Evolutionary conservation across 2,329 filamentous ascomycete species (phyloP), one percentile per base, ranked within the genome.

Genomic region (Paracamarosporium sp.): DNA sequence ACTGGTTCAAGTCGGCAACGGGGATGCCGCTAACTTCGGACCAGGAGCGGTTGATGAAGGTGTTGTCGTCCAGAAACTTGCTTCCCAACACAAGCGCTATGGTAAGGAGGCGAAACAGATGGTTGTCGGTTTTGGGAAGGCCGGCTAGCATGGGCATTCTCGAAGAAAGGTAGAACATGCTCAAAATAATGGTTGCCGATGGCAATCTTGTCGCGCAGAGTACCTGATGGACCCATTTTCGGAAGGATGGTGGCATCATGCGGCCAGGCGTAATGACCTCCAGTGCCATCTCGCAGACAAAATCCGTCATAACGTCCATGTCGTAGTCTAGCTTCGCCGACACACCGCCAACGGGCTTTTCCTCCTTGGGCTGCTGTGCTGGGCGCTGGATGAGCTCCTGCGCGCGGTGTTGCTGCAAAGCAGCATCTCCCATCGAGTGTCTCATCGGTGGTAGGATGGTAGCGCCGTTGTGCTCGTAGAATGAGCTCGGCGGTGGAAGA

Each of bases 31-130:
- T 97, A 51, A 97, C 93, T 73, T 97, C 93, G 5, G 93, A 92
- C 93, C 93, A 97, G 1, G 93, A 97, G 54, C 92, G 90, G 80
- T 97, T 97, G 83, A 97, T 93, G 79, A 97, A 97, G 5, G 93
- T 97, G 79, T 97, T 97, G 82, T 97, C 93, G 71, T 97, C 93
- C 65, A 97, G 82, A 71, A 97, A 97, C 81, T 97, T 97, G 86
- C 92, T 96, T 59, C 92, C 93, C 52, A 97, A 83, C 50, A 97
- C 85, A 56, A 97, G 81, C 7, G 90, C 88, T 35, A 94, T 90
- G 6, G 93, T 96, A 63, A 97, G 84, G 81, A 96, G 89, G 59
- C 92, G 90, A 84, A 94, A 96, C 53, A 96, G 85, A 73, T 95
- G 89, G 41, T 89, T 90, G 53, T 85, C 82, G 38, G 81, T 81